phyloP scores from a whole-genome alignment of 2,329 filamentous ascomycete genomes.

The Trichoderma endophyticum region DNA sequence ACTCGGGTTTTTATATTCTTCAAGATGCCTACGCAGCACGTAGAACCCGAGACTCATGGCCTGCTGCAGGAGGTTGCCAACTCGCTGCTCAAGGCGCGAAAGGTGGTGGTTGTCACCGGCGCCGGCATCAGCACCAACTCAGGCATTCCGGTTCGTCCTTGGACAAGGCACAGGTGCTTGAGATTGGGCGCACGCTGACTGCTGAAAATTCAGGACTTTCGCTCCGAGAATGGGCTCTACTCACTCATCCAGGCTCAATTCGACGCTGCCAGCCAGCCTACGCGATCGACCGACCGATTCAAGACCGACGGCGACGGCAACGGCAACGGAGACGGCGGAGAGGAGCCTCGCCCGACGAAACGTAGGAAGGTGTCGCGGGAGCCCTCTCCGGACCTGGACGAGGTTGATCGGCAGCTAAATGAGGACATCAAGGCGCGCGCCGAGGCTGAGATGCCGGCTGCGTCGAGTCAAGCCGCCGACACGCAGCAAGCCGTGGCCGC shows the following conservation, averaged over 20 bases:
- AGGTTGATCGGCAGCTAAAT: conserved; percentile 20
- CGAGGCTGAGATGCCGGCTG: not conserved
- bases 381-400: conserved; percentile 17
- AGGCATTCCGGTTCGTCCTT: conserved; percentile 61
- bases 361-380: conserved; percentile 33
- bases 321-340: conserved; percentile 21
- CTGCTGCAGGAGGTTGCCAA: conserved; percentile 65
- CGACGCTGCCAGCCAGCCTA: conserved; percentile 45
- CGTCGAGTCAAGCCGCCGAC: conserved; percentile 14
- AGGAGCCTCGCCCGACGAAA: conserved; percentile 30
- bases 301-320: conserved; percentile 23
- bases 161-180: not conserved
- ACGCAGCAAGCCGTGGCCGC: not conserved
- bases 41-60: conserved; percentile 49
- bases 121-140: conserved; percentile 74
- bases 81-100: conserved; percentile 60
- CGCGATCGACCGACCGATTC: conserved; percentile 27
- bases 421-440: conserved; percentile 25
- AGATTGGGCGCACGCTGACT: conserved; percentile 21
- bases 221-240: conserved; percentile 69
- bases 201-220: conserved; percentile 56
- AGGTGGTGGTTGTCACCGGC: conserved; percentile 69
- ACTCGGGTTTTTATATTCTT: too few relatives aligned
- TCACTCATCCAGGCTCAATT: conserved; percentile 68
- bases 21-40: conserved; percentile 58